Evolutionary conservation across 2,329 filamentous ascomycete species (phyloP).

Genomic region (Exserohilum rostratum): DNA sequence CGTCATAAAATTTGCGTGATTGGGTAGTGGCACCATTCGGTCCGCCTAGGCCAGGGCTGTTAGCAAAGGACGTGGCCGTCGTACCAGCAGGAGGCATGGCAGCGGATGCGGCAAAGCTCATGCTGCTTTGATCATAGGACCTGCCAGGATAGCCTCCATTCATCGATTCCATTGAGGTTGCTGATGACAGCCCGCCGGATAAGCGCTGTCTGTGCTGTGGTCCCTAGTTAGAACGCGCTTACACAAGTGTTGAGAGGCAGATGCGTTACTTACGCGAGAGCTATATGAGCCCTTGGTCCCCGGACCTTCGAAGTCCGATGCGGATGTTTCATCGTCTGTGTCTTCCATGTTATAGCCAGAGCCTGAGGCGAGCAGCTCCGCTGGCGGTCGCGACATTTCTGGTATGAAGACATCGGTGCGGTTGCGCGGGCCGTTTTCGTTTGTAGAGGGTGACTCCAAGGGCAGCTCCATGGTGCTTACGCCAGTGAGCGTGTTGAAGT

Average conservation of each 20-base stretch:
- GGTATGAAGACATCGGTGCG: slow-evolving; percentile 87
- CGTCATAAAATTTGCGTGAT: slow-evolving; percentile 87
- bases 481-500: slow-evolving; percentile 97
- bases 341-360: slow-evolving; percentile 83
- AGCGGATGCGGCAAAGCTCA: slow-evolving; percentile 54
- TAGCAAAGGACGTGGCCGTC: slow-evolving; percentile 61
- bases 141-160: slow-evolving; percentile 69
- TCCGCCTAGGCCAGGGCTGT: slow-evolving; percentile 52
- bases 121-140: slow-evolving; percentile 50
- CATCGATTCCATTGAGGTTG: slow-evolving; percentile 90
- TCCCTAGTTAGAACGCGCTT: slow-evolving; percentile 22
- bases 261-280: slow-evolving; percentile 65
- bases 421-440: slow-evolving; percentile 85
- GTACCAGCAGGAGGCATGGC: slow-evolving; percentile 57
- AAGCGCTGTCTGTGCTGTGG: slow-evolving; percentile 58
- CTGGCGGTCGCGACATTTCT: slow-evolving; percentile 85
- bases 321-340: slow-evolving; percentile 88
- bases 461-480: slow-evolving; percentile 94
- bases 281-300: slow-evolving; percentile 72
- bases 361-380: slow-evolving; percentile 88
- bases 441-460: slow-evolving; percentile 82
- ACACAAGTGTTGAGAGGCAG: background rate
- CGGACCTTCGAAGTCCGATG: slow-evolving; percentile 78
- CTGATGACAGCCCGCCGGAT: slow-evolving; percentile 77
- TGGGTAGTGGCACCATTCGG: slow-evolving; percentile 58